These are phyloP conservation scores for Fusarium sp. DNA, from an alignment of 2,329 filamentous ascomycete species.

Conservation along the genomic window DNA sequence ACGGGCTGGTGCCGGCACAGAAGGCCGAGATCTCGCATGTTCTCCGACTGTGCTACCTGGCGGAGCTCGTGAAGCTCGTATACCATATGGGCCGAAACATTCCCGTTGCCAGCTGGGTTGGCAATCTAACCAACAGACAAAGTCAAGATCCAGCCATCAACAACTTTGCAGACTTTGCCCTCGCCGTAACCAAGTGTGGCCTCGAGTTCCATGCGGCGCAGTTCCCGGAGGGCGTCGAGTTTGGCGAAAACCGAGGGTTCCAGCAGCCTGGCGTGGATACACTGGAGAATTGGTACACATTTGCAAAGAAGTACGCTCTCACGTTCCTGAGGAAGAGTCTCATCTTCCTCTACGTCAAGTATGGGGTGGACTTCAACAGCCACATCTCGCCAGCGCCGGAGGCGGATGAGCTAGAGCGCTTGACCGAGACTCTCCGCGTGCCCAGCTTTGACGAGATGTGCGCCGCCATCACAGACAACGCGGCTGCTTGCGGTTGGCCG, in stretches of 20 bases:
- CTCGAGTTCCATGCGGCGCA: constrained; percentile 55
- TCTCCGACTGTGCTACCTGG: constrained; percentile 87
- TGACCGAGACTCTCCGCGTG: constrained; percentile 80
- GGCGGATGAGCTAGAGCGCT: constrained; percentile 82
- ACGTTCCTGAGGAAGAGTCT: constrained; percentile 87
- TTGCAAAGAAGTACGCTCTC: constrained; percentile 86
- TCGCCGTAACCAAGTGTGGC: constrained; percentile 59
- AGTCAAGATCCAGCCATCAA: constrained; percentile 61
- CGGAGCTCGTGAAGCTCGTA: constrained; percentile 88
- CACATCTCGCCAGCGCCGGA: constrained; percentile 73
- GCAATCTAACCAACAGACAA: constrained; percentile 57
- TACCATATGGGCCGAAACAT: constrained; percentile 69
- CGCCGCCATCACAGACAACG: constrained; percentile 63
- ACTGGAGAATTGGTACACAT: constrained; percentile 66
- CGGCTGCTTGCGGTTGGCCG: constrained; percentile 63
- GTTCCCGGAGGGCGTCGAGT: constrained; percentile 39
- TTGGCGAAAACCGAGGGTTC: constrained; percentile 61
- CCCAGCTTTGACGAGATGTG: constrained; percentile 86
- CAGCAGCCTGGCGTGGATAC: constrained; percentile 67
- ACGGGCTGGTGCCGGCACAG: constrained; percentile 76
- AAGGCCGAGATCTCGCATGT: constrained; percentile 82
- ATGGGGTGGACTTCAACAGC: constrained; percentile 87
- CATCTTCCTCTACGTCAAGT: constrained; percentile 87
- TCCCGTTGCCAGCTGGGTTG: constrained; percentile 62
- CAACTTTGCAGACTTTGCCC: constrained; percentile 68